Evolutionary conservation across 805 yeast species (phyloP), one percentile per base, ranked within the genome.

Genomic region (Vanderwaltozyma tropicalis): DNA sequence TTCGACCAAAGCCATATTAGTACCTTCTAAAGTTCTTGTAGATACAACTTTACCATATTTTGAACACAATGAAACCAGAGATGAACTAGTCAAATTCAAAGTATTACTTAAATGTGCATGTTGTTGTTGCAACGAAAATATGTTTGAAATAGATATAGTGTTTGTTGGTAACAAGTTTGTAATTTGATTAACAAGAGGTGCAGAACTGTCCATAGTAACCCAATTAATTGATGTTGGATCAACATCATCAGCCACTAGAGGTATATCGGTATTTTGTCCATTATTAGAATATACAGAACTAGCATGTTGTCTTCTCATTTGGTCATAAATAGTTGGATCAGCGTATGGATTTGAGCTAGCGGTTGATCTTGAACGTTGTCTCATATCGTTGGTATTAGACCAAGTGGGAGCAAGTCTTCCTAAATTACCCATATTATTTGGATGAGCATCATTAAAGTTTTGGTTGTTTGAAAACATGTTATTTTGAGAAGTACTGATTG

Each of bases 81-180:
- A 70, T 31, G 60, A 57, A 37, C 62, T 55, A 9, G 64, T 60
- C 34, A 60, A 41, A 39, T 60, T 60, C 4, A 76, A 69, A 1
- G 74, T 57, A 9, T 76, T 67, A 13, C 67, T 63, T 5, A 64
- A 55, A 14, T 59, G 59, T 1, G 76, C 59, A 10, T 96, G 96
- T 36, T 57, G 63, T 31, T 58, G 62, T 40, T 60, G 64, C 28
- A 60, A 44, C 1, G 64, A 56, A 34, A 47, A 58, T 5, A 89
- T 68, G 51, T 88, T 86, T 33, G 87, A 83, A 40, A 92, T 67
- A 45, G 88, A 69, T 31, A 89, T 66, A 11, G 85, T 77, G 46
- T 80, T 76, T 1, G 95, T 78, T n/a, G 94, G 94, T n/a, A 82
- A 76, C 47, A 85, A 54, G 20, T 52, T 67, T 46, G 86, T 66